Percentiles rank a stretch among this genome's conserved stretches.
Evolutionary conservation across 352 stramenopile species (phyloP).

Genomic region (Phytophthora melonis): DNA sequence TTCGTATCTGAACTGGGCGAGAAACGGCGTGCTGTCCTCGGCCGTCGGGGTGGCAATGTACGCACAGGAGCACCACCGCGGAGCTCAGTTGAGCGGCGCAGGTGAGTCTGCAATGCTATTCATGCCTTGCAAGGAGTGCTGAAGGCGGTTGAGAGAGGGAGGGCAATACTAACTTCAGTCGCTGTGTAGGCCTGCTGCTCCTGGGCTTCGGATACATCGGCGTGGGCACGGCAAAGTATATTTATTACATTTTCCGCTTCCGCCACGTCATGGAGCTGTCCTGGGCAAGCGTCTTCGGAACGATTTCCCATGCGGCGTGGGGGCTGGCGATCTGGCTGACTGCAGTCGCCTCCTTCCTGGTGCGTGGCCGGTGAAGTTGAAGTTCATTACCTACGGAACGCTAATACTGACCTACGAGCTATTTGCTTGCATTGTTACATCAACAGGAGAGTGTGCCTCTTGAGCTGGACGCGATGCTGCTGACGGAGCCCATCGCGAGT

Average conservation of each 20-base stretch:
- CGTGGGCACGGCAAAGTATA: conserved; percentile 89
- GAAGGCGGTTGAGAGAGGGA: neutral
- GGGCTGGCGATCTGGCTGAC: conserved; percentile 89
- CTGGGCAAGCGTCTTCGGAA: conserved; percentile 86
- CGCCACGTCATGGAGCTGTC: conserved; percentile 89
- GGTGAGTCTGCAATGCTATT: conserved; percentile 36
- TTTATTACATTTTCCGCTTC: conserved; percentile 92
- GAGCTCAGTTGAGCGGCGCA: conserved; percentile 82
- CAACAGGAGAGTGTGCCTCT: conserved; percentile 85
- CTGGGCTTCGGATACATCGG: conserved; percentile 91
- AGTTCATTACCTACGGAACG: neutral
- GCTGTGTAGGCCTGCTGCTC: conserved; percentile 64
- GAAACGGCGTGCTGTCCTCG: conserved; percentile 87
- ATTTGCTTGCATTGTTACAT: neutral
- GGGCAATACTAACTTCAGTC: neutral
- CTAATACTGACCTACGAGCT: conserved; percentile 14
- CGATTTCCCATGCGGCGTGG: conserved; percentile 83
- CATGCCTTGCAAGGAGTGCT: neutral
- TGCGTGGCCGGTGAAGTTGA: conserved; percentile 29
- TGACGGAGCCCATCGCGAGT: conserved; percentile 85
- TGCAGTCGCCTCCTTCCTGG: conserved; percentile 86
- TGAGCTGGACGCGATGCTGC: conserved; percentile 84
- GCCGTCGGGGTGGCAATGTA: conserved; percentile 89
- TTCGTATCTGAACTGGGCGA: conserved; percentile 90
- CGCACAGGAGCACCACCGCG: conserved; percentile 88